phyloP scores from a whole-genome alignment of 441 rosid genomes.

The Croton setiger region DNA sequence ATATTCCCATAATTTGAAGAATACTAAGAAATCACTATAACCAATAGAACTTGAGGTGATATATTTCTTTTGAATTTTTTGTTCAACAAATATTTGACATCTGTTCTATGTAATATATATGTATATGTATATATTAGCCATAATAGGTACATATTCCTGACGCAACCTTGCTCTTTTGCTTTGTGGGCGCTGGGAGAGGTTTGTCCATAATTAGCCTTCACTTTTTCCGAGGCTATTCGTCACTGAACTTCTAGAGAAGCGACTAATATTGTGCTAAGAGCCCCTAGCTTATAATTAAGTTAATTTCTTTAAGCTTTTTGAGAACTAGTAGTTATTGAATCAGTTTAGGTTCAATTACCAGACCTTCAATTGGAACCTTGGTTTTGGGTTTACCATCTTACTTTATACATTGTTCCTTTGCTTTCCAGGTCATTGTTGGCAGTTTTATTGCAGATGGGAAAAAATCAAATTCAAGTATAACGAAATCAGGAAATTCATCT shows the following conservation, averaged over 20 bases:
- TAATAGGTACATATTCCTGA: no score
- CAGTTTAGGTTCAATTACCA: neutral
- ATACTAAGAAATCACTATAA: neutral
- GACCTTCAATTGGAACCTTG: neutral
- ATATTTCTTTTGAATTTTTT: neutral
- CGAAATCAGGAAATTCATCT: slow-evolving; percentile 46
- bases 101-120: neutral
- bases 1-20: neutral
- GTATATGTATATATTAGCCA: no score
- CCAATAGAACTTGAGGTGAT: neutral
- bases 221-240: no score
- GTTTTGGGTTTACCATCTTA: neutral
- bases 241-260: neutral
- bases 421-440: slow-evolving; percentile 71
- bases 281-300: neutral
- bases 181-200: no score
- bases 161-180: no score
- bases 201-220: no score
- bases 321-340: neutral
- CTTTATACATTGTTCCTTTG: neutral
- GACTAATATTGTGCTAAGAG: neutral
- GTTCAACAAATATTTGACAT: neutral
- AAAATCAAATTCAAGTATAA: slow-evolving; percentile 38
- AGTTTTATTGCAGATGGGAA: slow-evolving; percentile 73
- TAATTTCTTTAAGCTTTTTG: neutral